Evolutionary conservation across 768 basidiomycete species (phyloP).

Genomic region (Hygrocybe coccinea): DNA sequence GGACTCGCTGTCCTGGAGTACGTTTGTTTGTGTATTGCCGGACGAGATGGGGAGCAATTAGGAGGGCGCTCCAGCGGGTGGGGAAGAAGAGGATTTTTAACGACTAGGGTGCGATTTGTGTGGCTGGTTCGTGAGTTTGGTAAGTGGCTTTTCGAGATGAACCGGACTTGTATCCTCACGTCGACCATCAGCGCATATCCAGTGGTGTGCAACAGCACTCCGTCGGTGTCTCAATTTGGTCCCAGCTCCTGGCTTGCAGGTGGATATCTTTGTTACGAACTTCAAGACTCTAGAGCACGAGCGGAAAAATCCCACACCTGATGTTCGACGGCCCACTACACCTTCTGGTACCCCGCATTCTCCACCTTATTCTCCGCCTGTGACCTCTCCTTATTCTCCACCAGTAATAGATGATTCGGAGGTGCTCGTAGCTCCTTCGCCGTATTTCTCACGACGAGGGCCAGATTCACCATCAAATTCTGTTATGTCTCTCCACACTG

Average conservation of each 20-base stretch:
- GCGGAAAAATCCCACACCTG: neutral
- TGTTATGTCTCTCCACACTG: neutral
- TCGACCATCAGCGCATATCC: slow-evolving; percentile 53
- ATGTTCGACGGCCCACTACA: neutral
- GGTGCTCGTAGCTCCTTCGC: neutral
- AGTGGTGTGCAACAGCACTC: slow-evolving; percentile 68
- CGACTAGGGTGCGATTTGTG: slow-evolving; percentile 60
- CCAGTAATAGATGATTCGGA: neutral
- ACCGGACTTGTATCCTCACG: neutral
- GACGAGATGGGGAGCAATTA: slow-evolving; percentile 45
- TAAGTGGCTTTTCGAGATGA: slow-evolving; percentile 31
- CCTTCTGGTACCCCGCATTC: neutral
- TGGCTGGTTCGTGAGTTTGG: slow-evolving; percentile 77
- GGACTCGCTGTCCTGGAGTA: slow-evolving; percentile 63
- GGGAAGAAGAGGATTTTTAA: slow-evolving; percentile 38
- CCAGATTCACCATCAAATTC: neutral
- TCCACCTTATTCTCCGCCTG: neutral
- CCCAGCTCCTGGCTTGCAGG: slow-evolving; percentile 43
- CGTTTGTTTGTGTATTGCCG: slow-evolving; percentile 52
- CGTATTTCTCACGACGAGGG: neutral
- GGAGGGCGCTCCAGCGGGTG: slow-evolving; percentile 45
- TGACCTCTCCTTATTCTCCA: neutral
- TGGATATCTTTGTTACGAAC: slow-evolving; percentile 74
- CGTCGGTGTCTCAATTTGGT: slow-evolving; percentile 58
- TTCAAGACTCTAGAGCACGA: slow-evolving; percentile 27